Conservation (phyloP, 768 basidiomycete genomes). For the Pulveroboletus ravenelii region DNA sequence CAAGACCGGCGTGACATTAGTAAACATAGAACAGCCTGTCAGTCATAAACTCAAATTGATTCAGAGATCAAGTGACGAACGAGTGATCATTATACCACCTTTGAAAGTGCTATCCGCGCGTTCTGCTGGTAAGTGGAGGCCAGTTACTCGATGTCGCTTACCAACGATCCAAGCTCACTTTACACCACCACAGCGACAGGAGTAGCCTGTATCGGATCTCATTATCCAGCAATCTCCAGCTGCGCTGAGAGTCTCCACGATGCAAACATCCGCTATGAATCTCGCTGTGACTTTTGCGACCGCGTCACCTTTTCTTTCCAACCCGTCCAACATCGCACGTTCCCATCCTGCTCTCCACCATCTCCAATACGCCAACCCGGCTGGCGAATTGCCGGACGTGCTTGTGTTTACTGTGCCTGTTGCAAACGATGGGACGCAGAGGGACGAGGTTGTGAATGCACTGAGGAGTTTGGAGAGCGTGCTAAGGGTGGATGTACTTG, state of each 20-base stretch:
- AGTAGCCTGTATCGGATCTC: not conserved
- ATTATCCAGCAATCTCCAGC: not conserved
- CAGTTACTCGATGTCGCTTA: not conserved
- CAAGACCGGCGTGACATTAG: too few species aligned
- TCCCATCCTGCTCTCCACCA: slow-evolving; percentile 19
- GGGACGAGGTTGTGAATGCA: slow-evolving; percentile 12
- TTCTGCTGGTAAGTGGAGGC: not conserved
- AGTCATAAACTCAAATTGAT: too few species aligned
- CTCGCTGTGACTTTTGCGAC: slow-evolving; percentile 30
- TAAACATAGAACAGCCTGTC: too few species aligned
- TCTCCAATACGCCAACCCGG: slow-evolving; percentile 21
- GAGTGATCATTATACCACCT: too few species aligned
- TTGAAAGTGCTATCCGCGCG: too few species aligned
- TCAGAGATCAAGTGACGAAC: too few species aligned
- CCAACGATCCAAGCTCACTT: not conserved
- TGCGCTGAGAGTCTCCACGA: not conserved
- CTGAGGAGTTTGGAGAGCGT: slow-evolving; percentile 17
- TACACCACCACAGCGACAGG: not conserved
- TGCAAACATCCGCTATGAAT: slow-evolving; percentile 9
- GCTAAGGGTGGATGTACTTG: slow-evolving; percentile 22
- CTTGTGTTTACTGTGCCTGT: slow-evolving; percentile 15
- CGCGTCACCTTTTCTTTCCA: slow-evolving; percentile 20
- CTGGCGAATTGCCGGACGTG: slow-evolving; percentile 21
- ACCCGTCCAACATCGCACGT: slow-evolving; percentile 18
- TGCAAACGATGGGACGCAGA: not conserved